These are phyloP conservation scores for Neurospora sp. DNA, from an alignment of 495 filamentous ascomycete species.

Conservation along the genomic window DNA sequence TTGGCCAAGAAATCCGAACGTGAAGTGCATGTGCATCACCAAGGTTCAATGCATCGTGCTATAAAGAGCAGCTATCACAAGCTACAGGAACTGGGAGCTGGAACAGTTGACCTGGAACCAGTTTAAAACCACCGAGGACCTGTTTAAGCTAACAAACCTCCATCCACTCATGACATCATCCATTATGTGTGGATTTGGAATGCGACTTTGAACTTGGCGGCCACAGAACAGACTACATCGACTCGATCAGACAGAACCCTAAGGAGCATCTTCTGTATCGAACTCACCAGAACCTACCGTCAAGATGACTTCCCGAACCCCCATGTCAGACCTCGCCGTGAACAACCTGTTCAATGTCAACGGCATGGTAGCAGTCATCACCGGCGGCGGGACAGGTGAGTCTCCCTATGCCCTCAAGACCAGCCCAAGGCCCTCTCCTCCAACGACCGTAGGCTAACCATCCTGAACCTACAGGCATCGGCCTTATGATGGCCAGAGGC, in stretches of 20 bases:
- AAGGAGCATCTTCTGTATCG: neutral
- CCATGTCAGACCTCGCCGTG: constrained; percentile 4
- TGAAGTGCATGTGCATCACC: neutral
- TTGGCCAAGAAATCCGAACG: neutral
- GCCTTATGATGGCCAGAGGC: constrained; percentile 52
- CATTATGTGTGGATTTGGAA: neutral
- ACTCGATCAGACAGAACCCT: neutral
- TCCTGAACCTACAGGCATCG: constrained; percentile 41
- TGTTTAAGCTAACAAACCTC: neutral
- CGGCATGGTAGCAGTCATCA: constrained; percentile 51
- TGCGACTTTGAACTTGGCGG: neutral
- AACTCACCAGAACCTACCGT: neutral
- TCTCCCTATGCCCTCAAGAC: neutral
- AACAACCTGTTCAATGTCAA: constrained; percentile 42
- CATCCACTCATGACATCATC: neutral
- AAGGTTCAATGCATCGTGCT: neutral
- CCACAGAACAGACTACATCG: neutral
- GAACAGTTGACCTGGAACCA: neutral
- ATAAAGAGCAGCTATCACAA: neutral
- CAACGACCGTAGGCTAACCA: neutral
- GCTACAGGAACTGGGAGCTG: neutral
- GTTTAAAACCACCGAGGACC: neutral
- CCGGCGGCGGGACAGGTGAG: constrained; percentile 49
- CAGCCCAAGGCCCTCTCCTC: no score
- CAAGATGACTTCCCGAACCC: neutral